Percentiles rank a stretch among this genome's conserved stretches.
Conservation (phyloP, 2,329 filamentous ascomycete species). For the Arthrobotrys entomopaga region DNA sequence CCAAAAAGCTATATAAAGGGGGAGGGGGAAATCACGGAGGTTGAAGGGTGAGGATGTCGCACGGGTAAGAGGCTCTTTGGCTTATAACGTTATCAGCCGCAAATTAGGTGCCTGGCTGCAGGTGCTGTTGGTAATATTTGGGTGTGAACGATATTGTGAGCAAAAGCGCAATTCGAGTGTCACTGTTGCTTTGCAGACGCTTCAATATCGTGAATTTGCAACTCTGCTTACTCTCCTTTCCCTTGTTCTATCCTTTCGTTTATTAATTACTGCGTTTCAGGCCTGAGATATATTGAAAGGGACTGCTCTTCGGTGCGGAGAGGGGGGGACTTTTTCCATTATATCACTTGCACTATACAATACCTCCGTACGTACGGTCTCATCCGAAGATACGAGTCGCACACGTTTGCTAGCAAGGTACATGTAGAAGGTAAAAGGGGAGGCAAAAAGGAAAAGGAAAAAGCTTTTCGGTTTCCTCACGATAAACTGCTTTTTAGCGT, state of each 20-base stretch:
- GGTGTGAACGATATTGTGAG: conserved; percentile 24
- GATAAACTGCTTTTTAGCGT: conserved; percentile 24
- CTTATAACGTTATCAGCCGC: conserved; percentile 54
- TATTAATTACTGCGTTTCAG: conserved; percentile 1
- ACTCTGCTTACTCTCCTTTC: too few species aligned
- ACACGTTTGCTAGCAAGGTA: neutral
- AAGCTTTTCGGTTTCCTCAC: neutral
- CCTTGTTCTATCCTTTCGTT: too few species aligned
- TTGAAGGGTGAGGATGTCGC: conserved; percentile 17
- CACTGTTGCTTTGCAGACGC: conserved; percentile 33
- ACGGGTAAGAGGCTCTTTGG: conserved; percentile 32
- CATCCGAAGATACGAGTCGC: neutral
- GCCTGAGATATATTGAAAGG: conserved; percentile 23
- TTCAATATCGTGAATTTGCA: neutral
- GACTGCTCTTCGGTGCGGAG: conserved; percentile 4
- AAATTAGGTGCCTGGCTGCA: conserved; percentile 37
- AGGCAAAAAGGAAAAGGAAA: conserved; percentile 16
- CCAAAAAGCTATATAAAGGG: conserved; percentile 8
- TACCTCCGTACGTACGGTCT: too few species aligned
- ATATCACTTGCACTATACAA: conserved; percentile 22
- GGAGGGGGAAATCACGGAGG: conserved; percentile 2
- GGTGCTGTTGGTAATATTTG: conserved; percentile 12
- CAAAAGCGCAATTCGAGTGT: conserved; percentile 31
- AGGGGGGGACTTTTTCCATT: conserved; percentile 12
- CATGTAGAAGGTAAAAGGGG: conserved; percentile 6